These are phyloP conservation scores for Acanthamoeba sp. DNA, from an alignment of 208 protist genomes.

Conservation along the genomic window DNA sequence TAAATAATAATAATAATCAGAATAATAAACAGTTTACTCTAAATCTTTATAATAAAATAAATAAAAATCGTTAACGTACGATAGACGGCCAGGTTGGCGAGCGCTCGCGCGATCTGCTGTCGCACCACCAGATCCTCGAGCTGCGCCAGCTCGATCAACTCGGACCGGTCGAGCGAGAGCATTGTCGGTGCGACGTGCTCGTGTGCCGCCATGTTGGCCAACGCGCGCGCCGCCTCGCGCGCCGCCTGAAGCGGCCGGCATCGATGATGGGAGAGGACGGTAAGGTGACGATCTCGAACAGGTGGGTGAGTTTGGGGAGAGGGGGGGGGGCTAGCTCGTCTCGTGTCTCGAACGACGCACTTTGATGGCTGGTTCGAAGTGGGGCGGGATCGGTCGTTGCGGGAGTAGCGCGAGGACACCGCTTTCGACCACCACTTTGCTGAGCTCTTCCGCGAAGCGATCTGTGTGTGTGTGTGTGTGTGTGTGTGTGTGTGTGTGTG, in stretches of 20 bases:
- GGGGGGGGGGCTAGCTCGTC: too few species aligned
- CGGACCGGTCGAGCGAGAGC: background rate
- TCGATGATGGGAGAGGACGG: too few species aligned
- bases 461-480: too few species aligned
- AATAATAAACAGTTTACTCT: too few species aligned
- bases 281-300: too few species aligned
- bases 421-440: background rate
- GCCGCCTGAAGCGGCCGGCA: too few species aligned
- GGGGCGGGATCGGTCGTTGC: background rate
- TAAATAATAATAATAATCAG: too few species aligned
- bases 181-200: background rate
- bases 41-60: too few species aligned
- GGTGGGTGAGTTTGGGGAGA: too few species aligned
- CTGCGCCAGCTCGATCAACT: background rate
- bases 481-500: too few species aligned
- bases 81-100: background rate
- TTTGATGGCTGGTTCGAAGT: background rate
- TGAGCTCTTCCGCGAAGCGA: conserved; percentile 38
- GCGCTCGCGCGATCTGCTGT: background rate
- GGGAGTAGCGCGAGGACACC: background rate
- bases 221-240: background rate
- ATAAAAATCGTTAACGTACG: background rate
- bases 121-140: background rate
- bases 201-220: conserved; percentile 26
- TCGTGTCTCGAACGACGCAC: too few species aligned